phyloP scores from a whole-genome alignment of 768 basidiomycete genomes.

The Chalciporus pseudorubinellus region DNA sequence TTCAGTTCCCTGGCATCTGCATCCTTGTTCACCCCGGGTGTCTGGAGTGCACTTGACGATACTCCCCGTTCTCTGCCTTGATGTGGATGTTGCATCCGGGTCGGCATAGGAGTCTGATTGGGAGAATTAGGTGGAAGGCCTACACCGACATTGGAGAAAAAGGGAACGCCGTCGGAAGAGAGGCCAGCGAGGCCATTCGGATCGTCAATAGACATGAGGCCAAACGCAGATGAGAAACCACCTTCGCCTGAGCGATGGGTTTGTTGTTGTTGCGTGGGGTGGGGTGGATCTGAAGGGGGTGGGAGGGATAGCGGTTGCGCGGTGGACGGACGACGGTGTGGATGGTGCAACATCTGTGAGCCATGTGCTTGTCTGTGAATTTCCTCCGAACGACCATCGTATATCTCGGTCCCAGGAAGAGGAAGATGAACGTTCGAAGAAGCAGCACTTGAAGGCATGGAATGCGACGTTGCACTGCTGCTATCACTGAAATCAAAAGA shows the following conservation, averaged over 20 bases:
- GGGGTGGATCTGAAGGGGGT: conserved; percentile 2
- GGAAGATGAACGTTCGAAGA: conserved; percentile 56
- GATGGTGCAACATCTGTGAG: conserved; percentile 12
- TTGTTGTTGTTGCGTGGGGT: conserved; percentile 9
- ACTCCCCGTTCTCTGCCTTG: conserved; percentile 21
- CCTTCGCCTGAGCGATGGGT: conserved; percentile 30
- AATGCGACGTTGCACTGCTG: conserved; percentile 41
- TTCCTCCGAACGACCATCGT: conserved; percentile 29
- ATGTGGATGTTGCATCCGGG: conserved; percentile 23
- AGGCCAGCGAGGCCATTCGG: conserved; percentile 64
- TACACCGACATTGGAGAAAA: conserved; percentile 46
- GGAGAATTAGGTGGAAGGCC: conserved; percentile 37
- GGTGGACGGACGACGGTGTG: conserved; percentile 19
- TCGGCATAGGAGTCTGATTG: conserved; percentile 49
- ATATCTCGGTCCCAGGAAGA: conserved; percentile 28
- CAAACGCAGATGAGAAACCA: conserved; percentile 63
- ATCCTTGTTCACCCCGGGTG: conserved; percentile 34
- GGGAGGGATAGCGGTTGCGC: conserved; percentile 11
- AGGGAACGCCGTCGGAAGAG: conserved; percentile 55
- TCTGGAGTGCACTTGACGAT: conserved; percentile 30
- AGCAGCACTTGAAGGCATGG: conserved; percentile 51
- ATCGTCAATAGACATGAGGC: conserved; percentile 75
- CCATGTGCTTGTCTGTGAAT: conserved; percentile 20
- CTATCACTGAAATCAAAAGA: conserved; percentile 45
- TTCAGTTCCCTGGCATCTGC: conserved; percentile 49